Evolutionary conservation across 2,329 filamentous ascomycete species (phyloP).

Genomic region (Leptosphaerulina australis): DNA sequence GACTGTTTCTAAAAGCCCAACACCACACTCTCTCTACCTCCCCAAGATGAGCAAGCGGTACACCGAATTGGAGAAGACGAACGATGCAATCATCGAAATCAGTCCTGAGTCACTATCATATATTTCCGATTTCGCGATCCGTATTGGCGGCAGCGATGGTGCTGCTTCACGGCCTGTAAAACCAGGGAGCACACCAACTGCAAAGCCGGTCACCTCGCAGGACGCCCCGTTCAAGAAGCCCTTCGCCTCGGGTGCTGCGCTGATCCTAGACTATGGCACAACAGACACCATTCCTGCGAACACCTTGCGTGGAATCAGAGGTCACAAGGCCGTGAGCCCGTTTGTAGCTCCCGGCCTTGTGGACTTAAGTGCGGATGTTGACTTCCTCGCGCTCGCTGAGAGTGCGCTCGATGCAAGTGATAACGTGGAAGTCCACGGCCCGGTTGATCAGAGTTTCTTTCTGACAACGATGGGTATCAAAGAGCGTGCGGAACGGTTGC

Average conservation of each 20-base stretch:
- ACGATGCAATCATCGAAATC: conserved; percentile 80
- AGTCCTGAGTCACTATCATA: conserved; percentile 86
- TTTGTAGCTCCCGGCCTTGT: conserved; percentile 81
- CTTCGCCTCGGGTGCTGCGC: conserved; percentile 76
- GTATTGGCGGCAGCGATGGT: conserved; percentile 71
- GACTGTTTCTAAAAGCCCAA: conserved; percentile 74
- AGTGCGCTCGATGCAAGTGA: conserved; percentile 75
- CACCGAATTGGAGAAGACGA: conserved; percentile 69
- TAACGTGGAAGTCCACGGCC: conserved; percentile 89
- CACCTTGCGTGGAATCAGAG: conserved; percentile 85
- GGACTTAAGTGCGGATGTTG: conserved; percentile 90
- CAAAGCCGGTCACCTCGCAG: conserved; percentile 20
- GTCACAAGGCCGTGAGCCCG: conserved; percentile 77
- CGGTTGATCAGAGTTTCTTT: conserved; percentile 83
- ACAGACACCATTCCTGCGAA: conserved; percentile 79
- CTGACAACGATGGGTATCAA: conserved; percentile 80
- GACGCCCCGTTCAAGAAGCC: conserved; percentile 57
- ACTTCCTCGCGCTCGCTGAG: conserved; percentile 87
- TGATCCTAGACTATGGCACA: conserved; percentile 96
- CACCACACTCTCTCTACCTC: conserved; percentile 82
- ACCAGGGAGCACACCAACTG: conserved; percentile 50
- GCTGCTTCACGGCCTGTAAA: conserved; percentile 11
- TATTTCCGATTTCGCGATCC: conserved; percentile 77
- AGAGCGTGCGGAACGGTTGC: conserved; percentile 40
- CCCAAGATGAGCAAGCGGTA: conserved; percentile 83